Percentiles rank a stretch among this genome's conserved stretches.
Conservation (phyloP, 2,329 filamentous ascomycete species). For the Fusarium drepaniforme region DNA sequence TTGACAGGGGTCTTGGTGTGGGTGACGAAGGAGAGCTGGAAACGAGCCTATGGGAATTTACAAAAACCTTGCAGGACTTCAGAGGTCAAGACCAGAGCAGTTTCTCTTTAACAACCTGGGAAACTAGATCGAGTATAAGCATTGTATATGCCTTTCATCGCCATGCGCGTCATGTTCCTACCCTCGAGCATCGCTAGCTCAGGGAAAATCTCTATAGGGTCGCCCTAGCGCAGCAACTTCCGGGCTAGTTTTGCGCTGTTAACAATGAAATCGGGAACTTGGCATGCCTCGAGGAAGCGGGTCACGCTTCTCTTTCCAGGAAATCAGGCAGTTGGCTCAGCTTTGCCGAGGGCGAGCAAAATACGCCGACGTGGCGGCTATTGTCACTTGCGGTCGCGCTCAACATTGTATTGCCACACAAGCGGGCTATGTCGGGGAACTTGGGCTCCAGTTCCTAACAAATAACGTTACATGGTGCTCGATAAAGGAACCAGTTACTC, state of each 20-base stretch:
- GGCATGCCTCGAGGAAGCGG: too few species aligned
- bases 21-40: background rate
- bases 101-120: background rate
- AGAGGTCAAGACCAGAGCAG: background rate
- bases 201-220: too few species aligned
- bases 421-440: background rate
- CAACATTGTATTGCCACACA: background rate
- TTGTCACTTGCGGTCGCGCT: background rate
- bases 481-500: constrained; percentile 23
- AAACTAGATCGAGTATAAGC: background rate
- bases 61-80: background rate
- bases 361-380: background rate
- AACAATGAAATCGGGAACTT: too few species aligned
- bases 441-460: background rate
- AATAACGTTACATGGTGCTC: background rate
- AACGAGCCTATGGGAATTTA: background rate
- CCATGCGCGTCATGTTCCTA: too few species aligned
- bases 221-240: too few species aligned
- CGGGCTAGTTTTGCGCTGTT: too few species aligned
- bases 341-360: background rate
- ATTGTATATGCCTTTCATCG: too few species aligned
- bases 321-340: background rate
- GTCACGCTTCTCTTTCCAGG: background rate
- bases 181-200: too few species aligned
- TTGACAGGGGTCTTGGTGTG: background rate